phyloP scores from a whole-genome alignment of 164 flowering plant genomes.

The Liriodendron chinense region DNA sequence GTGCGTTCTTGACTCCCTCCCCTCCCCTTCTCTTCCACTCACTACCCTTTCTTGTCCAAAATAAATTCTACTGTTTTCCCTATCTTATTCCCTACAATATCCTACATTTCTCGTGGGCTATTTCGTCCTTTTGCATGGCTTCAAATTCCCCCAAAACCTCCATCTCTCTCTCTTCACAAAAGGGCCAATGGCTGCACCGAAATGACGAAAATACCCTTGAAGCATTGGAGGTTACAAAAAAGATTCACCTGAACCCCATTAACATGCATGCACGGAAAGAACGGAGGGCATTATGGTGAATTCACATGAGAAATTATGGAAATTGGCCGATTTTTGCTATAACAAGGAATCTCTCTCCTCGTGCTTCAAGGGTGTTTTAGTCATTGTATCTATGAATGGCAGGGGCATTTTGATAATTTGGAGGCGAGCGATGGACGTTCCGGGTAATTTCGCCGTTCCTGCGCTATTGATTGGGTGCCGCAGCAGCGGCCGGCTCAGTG shows the following conservation, averaged over 20 bases:
- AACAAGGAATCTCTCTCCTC: not conserved
- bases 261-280: not conserved
- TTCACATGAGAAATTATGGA: not conserved
- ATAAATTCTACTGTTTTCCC: not conserved
- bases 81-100: not conserved
- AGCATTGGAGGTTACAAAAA: not conserved
- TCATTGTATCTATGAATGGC: not conserved
- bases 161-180: constrained; percentile 1
- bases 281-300: not conserved
- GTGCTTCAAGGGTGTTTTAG: constrained; percentile 10
- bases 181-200: not conserved
- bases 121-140: not conserved
- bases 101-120: too few species aligned
- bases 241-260: not conserved
- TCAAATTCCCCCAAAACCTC: constrained; percentile 21
- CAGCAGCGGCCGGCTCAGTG: not conserved
- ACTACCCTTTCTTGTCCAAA: not conserved
- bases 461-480: constrained; percentile 15
- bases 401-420: not conserved
- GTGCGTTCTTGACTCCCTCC: constrained; percentile 99
- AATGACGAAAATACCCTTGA: constrained; percentile 4
- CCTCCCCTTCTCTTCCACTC: not conserved
- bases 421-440: constrained; percentile 12
- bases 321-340: too few species aligned
- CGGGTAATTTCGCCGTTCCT: constrained; percentile 19